These are phyloP conservation scores for Clavaria fumosa DNA, from an alignment of 768 basidiomycete species.

Conservation along the genomic window DNA sequence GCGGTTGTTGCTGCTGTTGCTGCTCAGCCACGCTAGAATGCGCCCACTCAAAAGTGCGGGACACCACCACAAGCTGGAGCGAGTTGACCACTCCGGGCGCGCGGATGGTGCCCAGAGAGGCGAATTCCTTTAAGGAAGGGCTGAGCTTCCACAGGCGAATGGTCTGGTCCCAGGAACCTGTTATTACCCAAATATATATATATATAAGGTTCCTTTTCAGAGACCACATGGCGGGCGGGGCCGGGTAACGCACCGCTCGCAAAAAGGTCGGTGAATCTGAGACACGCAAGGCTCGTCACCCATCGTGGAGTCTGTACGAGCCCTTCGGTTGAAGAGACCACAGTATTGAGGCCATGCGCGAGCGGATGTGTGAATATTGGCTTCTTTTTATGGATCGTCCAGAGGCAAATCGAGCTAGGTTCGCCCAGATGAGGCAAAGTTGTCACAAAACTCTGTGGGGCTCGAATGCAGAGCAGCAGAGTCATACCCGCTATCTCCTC, in stretches of 20 bases:
- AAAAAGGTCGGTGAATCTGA: conserved; percentile 84
- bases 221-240: not conserved
- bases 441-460: not conserved
- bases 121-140: conserved; percentile 60
- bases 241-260: conserved; percentile 51
- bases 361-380: conserved; percentile 76
- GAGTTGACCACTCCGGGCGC: conserved; percentile 81
- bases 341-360: conserved; percentile 75
- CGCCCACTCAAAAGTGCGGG: conserved; percentile 30
- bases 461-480: conserved; percentile 1
- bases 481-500: conserved; percentile 90
- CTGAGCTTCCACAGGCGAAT: conserved; percentile 90
- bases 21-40: conserved; percentile 20
- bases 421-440: too few relatives aligned
- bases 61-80: conserved; percentile 57
- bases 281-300: conserved; percentile 71
- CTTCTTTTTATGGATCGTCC: conserved; percentile 90
- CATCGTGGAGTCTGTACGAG: conserved; percentile 68
- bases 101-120: conserved; percentile 43
- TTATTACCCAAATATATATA: too few relatives aligned
- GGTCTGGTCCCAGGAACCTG: conserved; percentile 88
- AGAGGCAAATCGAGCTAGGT: conserved; percentile 75
- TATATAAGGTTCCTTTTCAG: too few relatives aligned
- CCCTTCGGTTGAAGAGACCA: conserved; percentile 58
- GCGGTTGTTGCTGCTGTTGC: conserved; percentile 4